phyloP scores from a whole-genome alignment of 257 asterid species.

The Jasminum sambac region DNA sequence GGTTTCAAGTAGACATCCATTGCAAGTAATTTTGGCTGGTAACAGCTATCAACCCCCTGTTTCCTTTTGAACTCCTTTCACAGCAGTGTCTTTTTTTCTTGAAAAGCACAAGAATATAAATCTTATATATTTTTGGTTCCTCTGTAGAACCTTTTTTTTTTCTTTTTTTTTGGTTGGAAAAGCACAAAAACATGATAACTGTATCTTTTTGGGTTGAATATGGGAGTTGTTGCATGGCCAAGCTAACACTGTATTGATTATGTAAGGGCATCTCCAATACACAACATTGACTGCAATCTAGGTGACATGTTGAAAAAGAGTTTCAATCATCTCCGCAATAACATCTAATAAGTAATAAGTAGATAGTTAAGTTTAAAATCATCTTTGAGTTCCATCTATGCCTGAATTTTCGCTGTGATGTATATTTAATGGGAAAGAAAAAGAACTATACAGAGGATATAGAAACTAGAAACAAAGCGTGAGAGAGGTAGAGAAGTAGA shows the following conservation, averaged over 20 bases:
- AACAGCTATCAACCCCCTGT: neutral
- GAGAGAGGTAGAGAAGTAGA: too few species aligned
- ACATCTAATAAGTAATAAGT: too few species aligned
- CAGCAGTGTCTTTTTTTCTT: neutral
- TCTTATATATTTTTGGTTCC: neutral
- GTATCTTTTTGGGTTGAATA: neutral
- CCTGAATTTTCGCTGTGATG: too few species aligned
- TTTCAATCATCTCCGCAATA: too few species aligned
- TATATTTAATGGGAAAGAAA: too few species aligned
- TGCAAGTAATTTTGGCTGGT: neutral
- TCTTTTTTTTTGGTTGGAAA: neutral
- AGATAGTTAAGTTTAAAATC: too few species aligned
- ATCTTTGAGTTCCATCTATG: too few species aligned
- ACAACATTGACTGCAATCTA: too few species aligned
- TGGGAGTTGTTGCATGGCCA: neutral
- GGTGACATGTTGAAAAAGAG: too few species aligned
- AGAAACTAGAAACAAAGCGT: too few species aligned
- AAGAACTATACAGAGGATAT: too few species aligned
- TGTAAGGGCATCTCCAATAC: neutral
- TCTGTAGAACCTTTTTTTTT: neutral
- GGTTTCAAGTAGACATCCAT: neutral
- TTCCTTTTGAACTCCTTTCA: neutral
- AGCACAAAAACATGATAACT: neutral
- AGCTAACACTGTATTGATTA: neutral
- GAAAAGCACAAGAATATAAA: neutral